Evolutionary conservation across 352 stramenopile genomes (phyloP).

Genomic region (Globisporangium okanoganense): DNA sequence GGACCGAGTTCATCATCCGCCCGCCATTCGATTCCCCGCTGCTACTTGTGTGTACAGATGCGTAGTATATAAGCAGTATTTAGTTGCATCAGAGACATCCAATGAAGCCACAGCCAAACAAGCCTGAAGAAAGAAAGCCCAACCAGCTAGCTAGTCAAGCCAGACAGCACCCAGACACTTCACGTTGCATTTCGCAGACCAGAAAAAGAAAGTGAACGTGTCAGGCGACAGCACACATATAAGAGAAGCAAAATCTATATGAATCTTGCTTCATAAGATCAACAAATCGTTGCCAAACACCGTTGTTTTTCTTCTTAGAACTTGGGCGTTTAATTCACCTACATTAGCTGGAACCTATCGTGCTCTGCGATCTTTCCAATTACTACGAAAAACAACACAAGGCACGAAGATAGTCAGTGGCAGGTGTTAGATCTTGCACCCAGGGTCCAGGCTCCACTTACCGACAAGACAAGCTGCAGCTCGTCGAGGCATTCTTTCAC

Average conservation of each 20-base stretch:
- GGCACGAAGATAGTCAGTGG: neutral
- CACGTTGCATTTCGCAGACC: neutral
- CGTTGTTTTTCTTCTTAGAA: neutral
- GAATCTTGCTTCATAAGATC: neutral
- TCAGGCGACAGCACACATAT: neutral
- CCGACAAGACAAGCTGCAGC: conserved; percentile 34
- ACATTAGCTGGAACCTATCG: neutral
- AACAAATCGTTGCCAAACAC: neutral
- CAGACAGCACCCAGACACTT: neutral
- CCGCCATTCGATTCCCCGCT: neutral
- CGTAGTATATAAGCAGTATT: conserved; percentile 7
- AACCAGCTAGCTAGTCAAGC: neutral
- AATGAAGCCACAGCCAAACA: neutral
- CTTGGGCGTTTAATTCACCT: neutral
- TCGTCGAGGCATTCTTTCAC: conserved; percentile 59
- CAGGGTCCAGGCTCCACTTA: neutral
- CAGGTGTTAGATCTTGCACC: neutral
- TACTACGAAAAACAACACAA: conserved; percentile 4
- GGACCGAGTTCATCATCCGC: neutral
- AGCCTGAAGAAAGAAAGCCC: conserved; percentile 1
- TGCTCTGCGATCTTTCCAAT: neutral
- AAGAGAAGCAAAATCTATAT: neutral
- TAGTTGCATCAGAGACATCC: conserved; percentile 7
- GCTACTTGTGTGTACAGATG: conserved; percentile 7
- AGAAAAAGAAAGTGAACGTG: conserved; percentile 5